Evolutionary conservation across 805 yeast species (phyloP).

Genomic region (Kuraishia cidri): DNA sequence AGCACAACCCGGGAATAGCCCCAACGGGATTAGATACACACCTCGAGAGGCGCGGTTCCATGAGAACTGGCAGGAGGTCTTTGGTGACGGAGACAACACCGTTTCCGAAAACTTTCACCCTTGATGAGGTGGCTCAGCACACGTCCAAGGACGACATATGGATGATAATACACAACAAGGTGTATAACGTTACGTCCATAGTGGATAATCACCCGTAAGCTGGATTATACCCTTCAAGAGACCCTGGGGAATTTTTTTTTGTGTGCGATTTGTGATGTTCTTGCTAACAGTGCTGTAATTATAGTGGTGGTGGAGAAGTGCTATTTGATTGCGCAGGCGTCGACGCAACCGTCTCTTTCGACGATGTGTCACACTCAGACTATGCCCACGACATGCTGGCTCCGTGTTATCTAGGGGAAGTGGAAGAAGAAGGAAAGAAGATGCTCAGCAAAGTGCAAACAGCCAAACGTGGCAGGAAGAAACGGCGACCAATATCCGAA

Average conservation of each 20-base stretch:
- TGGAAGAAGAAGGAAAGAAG: slow-evolving; percentile 65
- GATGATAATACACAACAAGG: slow-evolving; percentile 65
- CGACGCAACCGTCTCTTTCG: slow-evolving; percentile 64
- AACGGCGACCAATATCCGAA: neutral
- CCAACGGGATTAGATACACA: too few species aligned
- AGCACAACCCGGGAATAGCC: too few species aligned
- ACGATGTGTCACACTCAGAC: slow-evolving; percentile 70
- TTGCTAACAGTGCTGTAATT: neutral
- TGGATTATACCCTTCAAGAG: too few species aligned
- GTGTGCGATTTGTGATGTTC: neutral
- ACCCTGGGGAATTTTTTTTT: too few species aligned
- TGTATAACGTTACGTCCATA: slow-evolving; percentile 52
- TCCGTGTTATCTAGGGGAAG: slow-evolving; percentile 68
- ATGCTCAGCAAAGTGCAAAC: slow-evolving; percentile 18
- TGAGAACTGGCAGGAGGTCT: too few species aligned
- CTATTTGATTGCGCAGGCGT: slow-evolving; percentile 71
- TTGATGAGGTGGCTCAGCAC: slow-evolving; percentile 38
- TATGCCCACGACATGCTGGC: slow-evolving; percentile 80
- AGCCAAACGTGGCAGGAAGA: slow-evolving; percentile 1
- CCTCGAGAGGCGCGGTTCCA: too few species aligned
- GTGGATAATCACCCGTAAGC: slow-evolving; percentile 49
- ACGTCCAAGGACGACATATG: slow-evolving; percentile 47
- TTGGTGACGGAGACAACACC: too few species aligned
- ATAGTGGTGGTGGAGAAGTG: slow-evolving; percentile 71
- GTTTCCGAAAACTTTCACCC: slow-evolving; percentile 13